Evolutionary conservation across 1,139 yeast species (phyloP).

Genomic region (Debaryomyces robertsiae): DNA sequence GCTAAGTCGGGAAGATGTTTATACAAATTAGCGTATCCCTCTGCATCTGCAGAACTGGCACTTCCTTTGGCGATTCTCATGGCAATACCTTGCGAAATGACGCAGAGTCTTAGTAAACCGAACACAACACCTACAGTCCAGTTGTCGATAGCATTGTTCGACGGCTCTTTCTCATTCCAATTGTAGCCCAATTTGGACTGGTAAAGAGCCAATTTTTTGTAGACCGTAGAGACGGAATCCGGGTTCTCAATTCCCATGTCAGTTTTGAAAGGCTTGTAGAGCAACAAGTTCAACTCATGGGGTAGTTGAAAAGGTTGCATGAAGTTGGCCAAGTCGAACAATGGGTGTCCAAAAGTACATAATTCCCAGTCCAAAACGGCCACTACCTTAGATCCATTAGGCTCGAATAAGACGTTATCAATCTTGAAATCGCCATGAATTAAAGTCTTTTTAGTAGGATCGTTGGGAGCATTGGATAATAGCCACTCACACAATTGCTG

Average conservation of each 20-base stretch:
- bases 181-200: conserved; percentile 29
- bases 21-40: conserved; percentile 44
- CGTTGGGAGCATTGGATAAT: conserved; percentile 44
- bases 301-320: conserved; percentile 61
- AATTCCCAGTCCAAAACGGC: conserved; percentile 73
- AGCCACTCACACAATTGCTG: conserved; percentile 48
- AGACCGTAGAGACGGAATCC: conserved; percentile 27
- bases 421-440: conserved; percentile 73
- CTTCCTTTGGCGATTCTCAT: conserved; percentile 60
- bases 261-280: conserved; percentile 34
- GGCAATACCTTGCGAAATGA: conserved; percentile 69
- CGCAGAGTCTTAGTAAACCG: conserved; percentile 60
- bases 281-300: conserved; percentile 29
- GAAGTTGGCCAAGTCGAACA: conserved; percentile 63
- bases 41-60: conserved; percentile 62
- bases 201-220: conserved; percentile 31
- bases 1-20: conserved; percentile 47
- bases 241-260: conserved; percentile 41
- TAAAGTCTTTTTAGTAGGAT: conserved; percentile 48
- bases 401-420: conserved; percentile 61
- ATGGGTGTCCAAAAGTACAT: conserved; percentile 68
- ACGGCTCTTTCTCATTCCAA: conserved; percentile 38
- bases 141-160: conserved; percentile 42
- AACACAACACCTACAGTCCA: conserved; percentile 64
- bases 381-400: conserved; percentile 48